A percentile compares a stretch with the other conserved stretches of the same genome.
Evolutionary conservation across 2,329 filamentous ascomycete species (phyloP).

Genomic region (Fusarium transvaalense): DNA sequence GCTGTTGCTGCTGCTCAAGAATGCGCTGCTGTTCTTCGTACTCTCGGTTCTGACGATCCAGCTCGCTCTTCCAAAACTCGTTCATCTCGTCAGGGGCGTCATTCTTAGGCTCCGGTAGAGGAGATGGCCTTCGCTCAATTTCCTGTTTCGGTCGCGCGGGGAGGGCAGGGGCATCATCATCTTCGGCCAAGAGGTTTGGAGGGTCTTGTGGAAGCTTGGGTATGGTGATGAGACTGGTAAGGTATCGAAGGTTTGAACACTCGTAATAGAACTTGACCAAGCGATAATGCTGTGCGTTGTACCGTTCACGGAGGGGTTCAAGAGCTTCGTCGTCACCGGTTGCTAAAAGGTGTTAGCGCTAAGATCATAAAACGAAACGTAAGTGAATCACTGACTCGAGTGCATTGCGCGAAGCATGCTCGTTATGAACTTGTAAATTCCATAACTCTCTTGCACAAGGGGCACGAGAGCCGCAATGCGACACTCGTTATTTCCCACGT

Average conservation of each 20-base stretch:
- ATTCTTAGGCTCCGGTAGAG: slow-evolving; percentile 73
- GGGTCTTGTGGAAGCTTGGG: slow-evolving; percentile 96
- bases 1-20: slow-evolving; percentile 87
- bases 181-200: slow-evolving; percentile 87
- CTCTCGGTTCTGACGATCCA: slow-evolving; percentile 90
- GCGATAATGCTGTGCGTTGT: slow-evolving; percentile 96
- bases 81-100: slow-evolving; percentile 95
- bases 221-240: slow-evolving; percentile 95
- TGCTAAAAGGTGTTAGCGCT: slow-evolving; percentile 61
- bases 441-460: slow-evolving; percentile 96
- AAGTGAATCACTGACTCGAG: slow-evolving; percentile 72
- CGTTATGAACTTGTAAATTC: slow-evolving; percentile 99
- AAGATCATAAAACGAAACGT: slow-evolving; percentile 2
- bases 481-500: slow-evolving; percentile 94
- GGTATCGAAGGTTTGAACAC: slow-evolving; percentile 95
- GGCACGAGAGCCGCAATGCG: slow-evolving; percentile 94
- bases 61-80: slow-evolving; percentile 97
- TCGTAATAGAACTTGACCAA: slow-evolving; percentile 99
- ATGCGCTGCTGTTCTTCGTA: slow-evolving; percentile 95
- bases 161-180: slow-evolving; percentile 84
- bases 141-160: slow-evolving; percentile 84
- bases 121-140: slow-evolving; percentile 76
- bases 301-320: slow-evolving; percentile 86
- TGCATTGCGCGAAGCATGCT: slow-evolving; percentile 99
- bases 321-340: slow-evolving; percentile 95